Conservation (phyloP, 2,329 filamentous ascomycete genomes). For the Madurella fahalii region DNA sequence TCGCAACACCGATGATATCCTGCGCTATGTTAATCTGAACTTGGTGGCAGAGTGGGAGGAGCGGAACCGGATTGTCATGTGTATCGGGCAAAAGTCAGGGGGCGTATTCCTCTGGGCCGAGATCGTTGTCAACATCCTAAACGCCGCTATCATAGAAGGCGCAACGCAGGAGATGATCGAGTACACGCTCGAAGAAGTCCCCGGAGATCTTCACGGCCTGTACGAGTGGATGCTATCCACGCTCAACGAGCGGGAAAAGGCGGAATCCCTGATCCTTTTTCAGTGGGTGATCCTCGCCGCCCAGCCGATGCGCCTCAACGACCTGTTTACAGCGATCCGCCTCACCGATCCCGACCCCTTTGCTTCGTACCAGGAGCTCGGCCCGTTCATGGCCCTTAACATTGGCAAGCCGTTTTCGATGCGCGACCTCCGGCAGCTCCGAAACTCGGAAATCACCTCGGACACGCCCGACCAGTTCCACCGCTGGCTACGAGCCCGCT, state of each 20-base stretch:
- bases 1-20: conserved; percentile 32
- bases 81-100: conserved; percentile 27
- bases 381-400: conserved; percentile 25
- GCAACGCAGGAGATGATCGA: conserved; percentile 33
- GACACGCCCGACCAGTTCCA: conserved; percentile 30
- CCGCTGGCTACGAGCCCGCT: conserved; percentile 31
- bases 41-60: conserved; percentile 33
- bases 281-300: conserved; percentile 34
- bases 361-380: conserved; percentile 12
- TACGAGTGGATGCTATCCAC: conserved; percentile 36
- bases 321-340: conserved; percentile 30
- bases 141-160: conserved; percentile 33
- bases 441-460: conserved; percentile 27
- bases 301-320: conserved; percentile 32
- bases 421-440: conserved; percentile 25
- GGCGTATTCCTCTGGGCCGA: conserved; percentile 36
- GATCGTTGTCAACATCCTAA: conserved; percentile 35
- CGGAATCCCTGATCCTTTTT: conserved; percentile 31
- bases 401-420: conserved; percentile 26
- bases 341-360: conserved; percentile 26
- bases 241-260: conserved; percentile 28
- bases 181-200: conserved; percentile 31
- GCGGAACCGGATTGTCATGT: conserved; percentile 27
- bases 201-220: conserved; percentile 31
- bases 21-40: conserved; percentile 30